Evolutionary conservation across 2,329 filamentous ascomycete species (phyloP).

Genomic region (Botrytis fabae): DNA sequence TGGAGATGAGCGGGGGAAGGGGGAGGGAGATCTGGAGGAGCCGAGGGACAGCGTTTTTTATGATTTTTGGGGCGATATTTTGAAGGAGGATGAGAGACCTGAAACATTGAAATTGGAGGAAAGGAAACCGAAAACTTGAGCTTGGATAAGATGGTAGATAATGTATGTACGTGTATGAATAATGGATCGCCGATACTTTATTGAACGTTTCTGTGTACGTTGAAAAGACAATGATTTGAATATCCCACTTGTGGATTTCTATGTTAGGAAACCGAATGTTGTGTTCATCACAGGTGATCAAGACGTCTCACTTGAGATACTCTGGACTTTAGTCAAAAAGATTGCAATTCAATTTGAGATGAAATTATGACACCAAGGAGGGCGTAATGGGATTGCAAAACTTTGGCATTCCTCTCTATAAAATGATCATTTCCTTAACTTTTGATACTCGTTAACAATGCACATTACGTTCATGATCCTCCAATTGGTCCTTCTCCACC

Average conservation of each 20-base stretch:
- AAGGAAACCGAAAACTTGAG: neutral
- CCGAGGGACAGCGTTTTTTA: conserved; percentile 7
- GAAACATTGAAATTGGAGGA: neutral
- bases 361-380: neutral
- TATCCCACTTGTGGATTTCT: conserved; percentile 3
- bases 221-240: neutral
- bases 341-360: neutral
- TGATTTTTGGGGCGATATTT: conserved; percentile 13
- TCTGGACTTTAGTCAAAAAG: neutral
- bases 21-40: neutral
- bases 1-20: neutral
- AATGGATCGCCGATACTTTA: neutral
- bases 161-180: neutral
- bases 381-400: neutral
- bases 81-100: neutral
- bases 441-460: conserved; percentile 9
- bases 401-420: conserved; percentile 3
- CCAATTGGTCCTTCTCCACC: conserved; percentile 67
- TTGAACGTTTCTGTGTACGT: neutral
- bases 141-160: neutral
- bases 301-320: too few species aligned
- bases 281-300: neutral
- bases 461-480: conserved; percentile 27
- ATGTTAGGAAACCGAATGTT: neutral
- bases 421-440: neutral